A percentile compares a stretch with the other conserved stretches of the same genome.
Evolutionary conservation across 2,329 filamentous ascomycete species (phyloP).

Genomic region (Fusarium temperatum): DNA sequence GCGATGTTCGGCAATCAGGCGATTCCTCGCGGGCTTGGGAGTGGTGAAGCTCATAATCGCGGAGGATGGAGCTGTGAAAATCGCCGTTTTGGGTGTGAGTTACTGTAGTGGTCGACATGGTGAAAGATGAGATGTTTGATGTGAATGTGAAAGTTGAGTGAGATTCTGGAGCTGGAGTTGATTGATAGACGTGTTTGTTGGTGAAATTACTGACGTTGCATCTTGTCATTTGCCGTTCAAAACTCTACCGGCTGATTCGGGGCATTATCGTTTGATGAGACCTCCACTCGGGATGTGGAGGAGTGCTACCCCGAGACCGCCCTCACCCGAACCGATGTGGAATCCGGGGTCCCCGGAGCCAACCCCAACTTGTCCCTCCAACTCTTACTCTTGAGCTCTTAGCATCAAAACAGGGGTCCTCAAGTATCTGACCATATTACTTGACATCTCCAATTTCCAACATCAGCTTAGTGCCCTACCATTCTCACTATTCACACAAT

Average conservation of each 20-base stretch:
- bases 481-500: constrained; percentile 4
- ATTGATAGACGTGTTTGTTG: background rate
- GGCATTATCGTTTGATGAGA: background rate
- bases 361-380: background rate
- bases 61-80: constrained; percentile 5
- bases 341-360: constrained; percentile 10
- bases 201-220: background rate
- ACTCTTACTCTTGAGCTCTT: background rate
- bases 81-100: background rate
- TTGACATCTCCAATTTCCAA: background rate
- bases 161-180: background rate
- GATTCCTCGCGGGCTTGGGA: background rate
- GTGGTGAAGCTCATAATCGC: constrained; percentile 29
- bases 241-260: background rate
- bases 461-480: background rate
- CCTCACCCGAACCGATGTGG: constrained; percentile 15
- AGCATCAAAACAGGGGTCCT: background rate
- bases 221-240: background rate
- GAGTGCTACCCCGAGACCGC: background rate
- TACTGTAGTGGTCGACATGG: constrained; percentile 23
- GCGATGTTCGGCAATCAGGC: background rate
- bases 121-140: background rate
- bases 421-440: background rate
- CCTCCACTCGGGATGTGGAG: constrained; percentile 34
- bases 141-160: background rate